Percentiles rank a stretch among this genome's conserved stretches.
These are phyloP conservation scores for Epichloe baconii DNA, from an alignment of 2,329 filamentous ascomycete species.

Conservation along the genomic window DNA sequence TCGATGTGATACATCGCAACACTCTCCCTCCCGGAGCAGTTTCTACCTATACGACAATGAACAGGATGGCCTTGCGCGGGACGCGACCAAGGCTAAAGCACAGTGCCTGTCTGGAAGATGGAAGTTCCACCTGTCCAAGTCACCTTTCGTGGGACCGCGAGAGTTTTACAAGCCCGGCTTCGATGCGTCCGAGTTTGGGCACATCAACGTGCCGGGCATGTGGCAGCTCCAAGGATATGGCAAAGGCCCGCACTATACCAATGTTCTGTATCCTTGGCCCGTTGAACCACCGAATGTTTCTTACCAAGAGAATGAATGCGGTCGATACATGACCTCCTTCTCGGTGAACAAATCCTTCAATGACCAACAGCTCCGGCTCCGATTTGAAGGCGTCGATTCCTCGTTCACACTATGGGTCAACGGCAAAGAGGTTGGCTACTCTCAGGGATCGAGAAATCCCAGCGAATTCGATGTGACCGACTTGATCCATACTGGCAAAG, in stretches of 20 bases:
- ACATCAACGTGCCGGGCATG: constrained; percentile 51
- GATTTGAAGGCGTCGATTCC: constrained; percentile 64
- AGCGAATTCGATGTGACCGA: constrained; percentile 58
- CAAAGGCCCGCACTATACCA: constrained; percentile 53
- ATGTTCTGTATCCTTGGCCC: constrained; percentile 53
- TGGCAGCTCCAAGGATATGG: constrained; percentile 62
- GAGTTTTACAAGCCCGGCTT: constrained; percentile 25
- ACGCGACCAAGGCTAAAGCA: constrained; percentile 25
- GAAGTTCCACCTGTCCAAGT: constrained; percentile 36
- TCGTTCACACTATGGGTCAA: constrained; percentile 63
- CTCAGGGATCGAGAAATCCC: constrained; percentile 59
- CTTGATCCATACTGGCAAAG: constrained; percentile 27
- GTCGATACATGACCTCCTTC: constrained; percentile 49
- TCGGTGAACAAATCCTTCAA: constrained; percentile 31
- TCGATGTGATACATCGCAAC: constrained; percentile 45
- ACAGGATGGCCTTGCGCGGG: constrained; percentile 31
- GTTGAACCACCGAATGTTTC: constrained; percentile 53
- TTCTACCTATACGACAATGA: constrained; percentile 40
- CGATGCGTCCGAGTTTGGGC: constrained; percentile 18
- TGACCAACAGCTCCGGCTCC: constrained; percentile 46
- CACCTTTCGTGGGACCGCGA: constrained; percentile 31
- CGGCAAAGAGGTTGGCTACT: constrained; percentile 53
- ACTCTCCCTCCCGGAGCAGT: constrained; percentile 41
- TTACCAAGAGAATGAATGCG: constrained; percentile 50
- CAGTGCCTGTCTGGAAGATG: constrained; percentile 38